Evolutionary conservation across 1,139 yeast species (phyloP).

Genomic region (Taphrina wiesneri): DNA sequence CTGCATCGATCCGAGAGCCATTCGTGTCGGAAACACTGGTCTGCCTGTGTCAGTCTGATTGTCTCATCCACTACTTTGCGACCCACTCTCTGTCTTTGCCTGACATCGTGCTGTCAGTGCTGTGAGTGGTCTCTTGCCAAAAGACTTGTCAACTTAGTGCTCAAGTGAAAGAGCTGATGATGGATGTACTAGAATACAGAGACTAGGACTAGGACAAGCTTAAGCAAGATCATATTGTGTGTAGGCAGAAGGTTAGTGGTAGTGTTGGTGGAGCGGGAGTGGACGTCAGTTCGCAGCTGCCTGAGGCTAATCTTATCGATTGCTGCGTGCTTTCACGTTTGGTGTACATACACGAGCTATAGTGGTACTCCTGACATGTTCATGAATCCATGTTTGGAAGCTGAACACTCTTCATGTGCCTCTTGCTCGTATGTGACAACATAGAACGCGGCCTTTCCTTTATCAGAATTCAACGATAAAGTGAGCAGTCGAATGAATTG

Average conservation of each 20-base stretch:
- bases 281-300: not conserved
- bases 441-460: too few species aligned
- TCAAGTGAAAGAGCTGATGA: too few species aligned
- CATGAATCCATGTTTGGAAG: too few species aligned
- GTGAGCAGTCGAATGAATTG: too few species aligned
- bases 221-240: not conserved
- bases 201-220: too few species aligned
- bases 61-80: not conserved
- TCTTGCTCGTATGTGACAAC: too few species aligned
- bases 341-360: too few species aligned
- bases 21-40: constrained; percentile 32
- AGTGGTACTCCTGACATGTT: too few species aligned
- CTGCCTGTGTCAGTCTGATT: not conserved
- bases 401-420: too few species aligned
- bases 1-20: constrained; percentile 77
- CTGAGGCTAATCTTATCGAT: constrained; percentile 6
- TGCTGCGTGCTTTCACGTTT: not conserved
- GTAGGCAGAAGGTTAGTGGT: not conserved
- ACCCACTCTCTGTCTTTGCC: constrained; percentile 31
- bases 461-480: too few species aligned
- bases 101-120: constrained; percentile 22
- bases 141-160: too few species aligned
- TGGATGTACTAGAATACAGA: too few species aligned
- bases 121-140: not conserved
- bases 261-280: not conserved